phyloP scores from a whole-genome alignment of 2,329 filamentous ascomycete genomes.

The Cytospora schulzeri region DNA sequence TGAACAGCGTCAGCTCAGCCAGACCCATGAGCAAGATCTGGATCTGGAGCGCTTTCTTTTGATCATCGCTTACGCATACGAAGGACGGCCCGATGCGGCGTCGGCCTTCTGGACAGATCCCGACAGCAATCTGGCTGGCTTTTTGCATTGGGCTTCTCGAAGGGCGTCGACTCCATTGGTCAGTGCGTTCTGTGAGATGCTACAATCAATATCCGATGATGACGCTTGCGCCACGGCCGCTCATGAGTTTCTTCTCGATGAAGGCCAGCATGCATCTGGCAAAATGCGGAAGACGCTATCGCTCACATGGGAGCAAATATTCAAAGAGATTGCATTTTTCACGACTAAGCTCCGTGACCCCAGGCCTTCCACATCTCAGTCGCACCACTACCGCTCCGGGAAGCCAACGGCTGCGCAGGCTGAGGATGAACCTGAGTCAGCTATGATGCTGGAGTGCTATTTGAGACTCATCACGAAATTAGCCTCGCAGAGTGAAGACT shows the following conservation, averaged over 20 bases:
- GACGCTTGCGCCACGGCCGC: constrained; percentile 81
- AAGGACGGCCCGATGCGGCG: constrained; percentile 80
- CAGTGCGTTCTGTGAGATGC: constrained; percentile 94
- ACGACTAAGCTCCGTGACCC: constrained; percentile 72
- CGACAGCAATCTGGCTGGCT: constrained; percentile 91
- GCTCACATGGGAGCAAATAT: constrained; percentile 90
- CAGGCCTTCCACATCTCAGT: constrained; percentile 60
- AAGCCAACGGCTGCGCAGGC: constrained; percentile 68
- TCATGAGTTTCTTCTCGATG: constrained; percentile 87
- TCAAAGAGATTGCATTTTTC: constrained; percentile 86
- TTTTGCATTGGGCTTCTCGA: constrained; percentile 95
- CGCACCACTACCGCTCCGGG: constrained; percentile 56
- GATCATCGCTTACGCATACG: constrained; percentile 89
- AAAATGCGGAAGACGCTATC: constrained; percentile 83
- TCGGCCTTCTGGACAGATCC: constrained; percentile 89
- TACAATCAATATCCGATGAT: constrained; percentile 83
- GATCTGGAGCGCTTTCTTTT: constrained; percentile 89
- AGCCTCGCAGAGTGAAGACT: constrained; percentile 70
- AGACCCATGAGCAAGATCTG: constrained; percentile 66
- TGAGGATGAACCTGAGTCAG: constrained; percentile 85
- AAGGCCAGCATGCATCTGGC: constrained; percentile 71
- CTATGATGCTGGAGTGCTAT: constrained; percentile 96
- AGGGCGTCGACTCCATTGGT: constrained; percentile 94
- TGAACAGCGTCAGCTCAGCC: constrained; percentile 73
- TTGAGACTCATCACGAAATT: constrained; percentile 84